phyloP scores from a whole-genome alignment of 2,329 filamentous ascomycete genomes.

The Claviceps monticola region DNA sequence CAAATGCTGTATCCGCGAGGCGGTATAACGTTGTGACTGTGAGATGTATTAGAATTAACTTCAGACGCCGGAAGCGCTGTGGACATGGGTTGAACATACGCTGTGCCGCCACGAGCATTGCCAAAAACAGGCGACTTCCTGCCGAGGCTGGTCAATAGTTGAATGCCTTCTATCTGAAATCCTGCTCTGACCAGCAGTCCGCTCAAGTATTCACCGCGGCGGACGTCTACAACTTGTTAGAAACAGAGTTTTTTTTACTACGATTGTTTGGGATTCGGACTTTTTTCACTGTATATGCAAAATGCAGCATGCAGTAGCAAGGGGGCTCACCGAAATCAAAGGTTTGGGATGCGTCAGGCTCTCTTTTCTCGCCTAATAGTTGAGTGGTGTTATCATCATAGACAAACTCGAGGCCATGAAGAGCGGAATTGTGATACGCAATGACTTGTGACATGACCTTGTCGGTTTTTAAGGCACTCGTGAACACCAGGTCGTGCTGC shows the following conservation, averaged over 20 bases:
- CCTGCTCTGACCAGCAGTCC: conserved; percentile 76
- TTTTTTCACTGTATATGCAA: no score
- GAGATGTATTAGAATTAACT: background rate
- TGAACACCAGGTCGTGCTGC: conserved; percentile 60
- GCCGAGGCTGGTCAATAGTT: conserved; percentile 81
- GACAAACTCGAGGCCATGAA: conserved; percentile 83
- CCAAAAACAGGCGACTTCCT: conserved; percentile 76
- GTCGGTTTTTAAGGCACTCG: conserved; percentile 51
- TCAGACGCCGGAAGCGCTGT: background rate
- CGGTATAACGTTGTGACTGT: conserved; percentile 74
- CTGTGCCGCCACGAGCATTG: conserved; percentile 63
- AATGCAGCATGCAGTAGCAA: background rate
- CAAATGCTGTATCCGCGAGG: conserved; percentile 81
- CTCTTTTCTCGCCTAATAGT: conserved; percentile 71
- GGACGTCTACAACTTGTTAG: conserved; percentile 47
- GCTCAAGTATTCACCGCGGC: conserved; percentile 72
- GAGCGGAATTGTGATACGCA: conserved; percentile 60
- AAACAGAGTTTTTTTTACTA: background rate
- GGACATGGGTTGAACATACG: conserved; percentile 42
- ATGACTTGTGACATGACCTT: conserved; percentile 63
- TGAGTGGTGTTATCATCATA: conserved; percentile 81
- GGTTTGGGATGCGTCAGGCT: conserved; percentile 52
- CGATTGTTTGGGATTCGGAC: no score
- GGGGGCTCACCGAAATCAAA: conserved; percentile 58
- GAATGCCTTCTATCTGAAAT: conserved; percentile 74